Base-by-base conservation (phyloP, 2,329 filamentous ascomycete species). In the Cordyceps javanica region DNA sequence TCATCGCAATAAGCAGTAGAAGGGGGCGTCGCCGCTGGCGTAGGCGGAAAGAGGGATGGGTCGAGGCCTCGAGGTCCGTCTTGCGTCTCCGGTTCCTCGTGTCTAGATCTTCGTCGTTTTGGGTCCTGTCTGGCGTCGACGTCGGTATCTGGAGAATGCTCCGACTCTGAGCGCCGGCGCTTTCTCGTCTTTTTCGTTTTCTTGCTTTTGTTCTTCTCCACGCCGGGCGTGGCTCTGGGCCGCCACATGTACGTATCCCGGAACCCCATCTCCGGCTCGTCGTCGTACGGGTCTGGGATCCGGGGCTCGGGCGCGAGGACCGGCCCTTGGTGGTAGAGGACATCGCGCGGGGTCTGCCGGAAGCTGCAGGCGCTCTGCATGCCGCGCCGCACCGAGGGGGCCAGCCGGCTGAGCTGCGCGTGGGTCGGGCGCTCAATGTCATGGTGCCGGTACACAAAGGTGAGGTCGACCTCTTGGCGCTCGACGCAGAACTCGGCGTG, bases 271-370 rank as follows among this genome's bases (percentile, higher is more conserved):
- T 23, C n/a, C 26, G 16, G 34, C 26, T 10, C 1, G 21, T 57
- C 55, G 23, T 57, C 46, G 23, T 10, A 36, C 5, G 55, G 55
- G 19, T 39, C n/a, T 8, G 55, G 55, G 5, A 57, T 51, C 21
- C 14, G 4, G 7, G 42, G 42, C 4, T 10, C 10, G 3, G 53
- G 48, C 32, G 48, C 55, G 1, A 41, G 8, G 2, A 7, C 23
- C 32, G 56, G 49, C 5, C 21, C 56, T 13, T 25, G 8, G 5
- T 7, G 2, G 16, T 23, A 34, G 6, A 26, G 23, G 10, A 19
- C 39, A 0, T 39, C 5, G 3, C 1, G 9, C 21, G 49, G 46
- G 3, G 48, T 58, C 19, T 30, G 55, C 23, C 32, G 3, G 23
- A 19, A 30, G 14, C 5, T 2, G 14, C 46, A n/a, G n/a, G n/a